Evolutionary conservation across 805 yeast genomes (phyloP).

Genomic region (Komagataella pastoris): DNA sequence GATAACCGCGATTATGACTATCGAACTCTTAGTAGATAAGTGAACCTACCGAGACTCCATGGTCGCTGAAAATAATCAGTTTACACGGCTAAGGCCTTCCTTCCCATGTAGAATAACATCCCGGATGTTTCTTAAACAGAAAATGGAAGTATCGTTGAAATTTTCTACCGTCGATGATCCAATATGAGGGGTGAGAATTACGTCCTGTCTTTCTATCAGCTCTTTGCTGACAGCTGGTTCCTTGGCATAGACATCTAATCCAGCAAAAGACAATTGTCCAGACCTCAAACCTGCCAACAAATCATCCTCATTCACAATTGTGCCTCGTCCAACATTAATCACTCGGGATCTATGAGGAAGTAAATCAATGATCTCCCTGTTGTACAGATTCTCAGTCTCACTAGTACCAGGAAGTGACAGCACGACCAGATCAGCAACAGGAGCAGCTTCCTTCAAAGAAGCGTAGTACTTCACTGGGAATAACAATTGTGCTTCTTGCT

Average conservation of each 20-base stretch:
- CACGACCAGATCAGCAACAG: conserved; percentile 40
- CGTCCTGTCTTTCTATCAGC: conserved; percentile 44
- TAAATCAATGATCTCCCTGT: conserved; percentile 28
- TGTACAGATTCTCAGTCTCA: conserved; percentile 41
- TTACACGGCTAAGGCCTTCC: neutral
- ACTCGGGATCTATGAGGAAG: conserved; percentile 44
- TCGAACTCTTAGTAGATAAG: neutral
- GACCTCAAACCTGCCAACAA: conserved; percentile 42
- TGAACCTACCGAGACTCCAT: neutral
- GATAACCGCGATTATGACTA: neutral
- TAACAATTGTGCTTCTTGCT: conserved; percentile 19
- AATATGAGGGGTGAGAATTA: conserved; percentile 55
- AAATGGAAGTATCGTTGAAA: conserved; percentile 33
- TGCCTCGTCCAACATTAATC: conserved; percentile 68
- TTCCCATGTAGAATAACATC: conserved; percentile 24
- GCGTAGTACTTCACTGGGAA: conserved; percentile 30
- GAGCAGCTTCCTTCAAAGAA: conserved; percentile 26
- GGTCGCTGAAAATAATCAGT: neutral
- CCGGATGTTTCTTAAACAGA: conserved; percentile 43
- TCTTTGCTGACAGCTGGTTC: conserved; percentile 46
- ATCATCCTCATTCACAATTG: conserved; percentile 54
- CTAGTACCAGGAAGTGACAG: conserved; percentile 56
- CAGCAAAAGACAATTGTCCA: conserved; percentile 53
- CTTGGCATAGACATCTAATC: conserved; percentile 56
- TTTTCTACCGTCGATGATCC: conserved; percentile 56